Evolutionary conservation across 179 eudicot species (phyloP), one percentile per base, ranked within the genome.

Genomic region (Actinidia chinensis): DNA sequence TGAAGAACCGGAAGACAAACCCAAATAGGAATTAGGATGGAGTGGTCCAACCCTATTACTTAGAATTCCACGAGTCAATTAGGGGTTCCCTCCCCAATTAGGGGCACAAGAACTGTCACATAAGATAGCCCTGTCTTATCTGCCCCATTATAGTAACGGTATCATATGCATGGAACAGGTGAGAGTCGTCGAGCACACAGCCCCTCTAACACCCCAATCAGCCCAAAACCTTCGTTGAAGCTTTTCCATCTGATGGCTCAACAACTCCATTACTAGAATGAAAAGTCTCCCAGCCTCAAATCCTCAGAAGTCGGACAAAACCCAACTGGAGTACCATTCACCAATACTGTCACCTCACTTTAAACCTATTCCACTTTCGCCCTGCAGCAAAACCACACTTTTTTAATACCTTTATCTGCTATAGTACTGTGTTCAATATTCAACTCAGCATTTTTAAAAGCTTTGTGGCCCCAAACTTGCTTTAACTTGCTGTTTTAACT

Each of bases 181-280:
- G 28, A 22, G 64, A 59, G 10, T 11, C 64, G n/a, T n/a, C n/a
- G n/a, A n/a, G n/a, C n/a, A n/a, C n/a, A n/a, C n/a, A n/a, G n/a
- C n/a, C n/a, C n/a, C n/a, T n/a, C n/a, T n/a, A n/a, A n/a, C 64
- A 59, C 64, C 64, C 64, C 64, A 20, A 28, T 59, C 64, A n/a
- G 25, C 64, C 64, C 64, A 59, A 59, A 59, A 28, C 64, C 64
- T 59, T 59, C 64, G 25, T n/a, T 59, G 1, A 7, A 59, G 12
- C 64, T 12, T 13, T 28, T 28, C 28, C 14, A 59, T 22, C 64
- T n/a, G 25, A 59, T n/a, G 64, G 33, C 64, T 59, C 64, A 59
- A 20, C 64, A 59, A 10, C 28, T 22, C 64, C 28, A 20, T 20
- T n/a, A 59, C 64, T 59, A 20, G 25, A 59, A 20, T 59, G 12